These are phyloP conservation scores for Cladophialophora bantiana DNA, from an alignment of 2,329 filamentous ascomycete species.

Conservation along the genomic window DNA sequence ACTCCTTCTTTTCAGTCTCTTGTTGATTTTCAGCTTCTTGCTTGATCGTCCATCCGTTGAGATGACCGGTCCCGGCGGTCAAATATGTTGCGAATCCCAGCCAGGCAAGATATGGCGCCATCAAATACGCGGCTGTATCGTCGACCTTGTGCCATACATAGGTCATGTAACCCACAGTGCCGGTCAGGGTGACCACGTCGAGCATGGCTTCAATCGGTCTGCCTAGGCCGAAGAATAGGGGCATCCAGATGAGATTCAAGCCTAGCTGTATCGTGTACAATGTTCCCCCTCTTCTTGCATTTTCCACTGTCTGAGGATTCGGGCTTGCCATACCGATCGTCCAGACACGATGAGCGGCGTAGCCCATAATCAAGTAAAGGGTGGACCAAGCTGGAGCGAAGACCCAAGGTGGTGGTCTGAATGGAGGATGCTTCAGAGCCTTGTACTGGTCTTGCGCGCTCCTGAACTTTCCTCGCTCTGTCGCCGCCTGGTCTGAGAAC, in stretches of 20 bases:
- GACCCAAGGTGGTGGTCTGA: slow-evolving; percentile 62
- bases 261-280: slow-evolving; percentile 86
- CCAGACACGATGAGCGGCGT: slow-evolving; percentile 81
- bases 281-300: slow-evolving; percentile 73
- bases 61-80: slow-evolving; percentile 69
- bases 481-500: slow-evolving; percentile 33
- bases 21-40: slow-evolving; percentile 25
- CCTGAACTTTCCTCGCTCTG: slow-evolving; percentile 38
- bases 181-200: slow-evolving; percentile 76
- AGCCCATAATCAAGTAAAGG: slow-evolving; percentile 78
- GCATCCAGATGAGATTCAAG: slow-evolving; percentile 89
- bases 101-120: slow-evolving; percentile 87
- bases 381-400: slow-evolving; percentile 67
- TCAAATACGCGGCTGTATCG: slow-evolving; percentile 71
- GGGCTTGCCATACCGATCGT: slow-evolving; percentile 66
- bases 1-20: slow-evolving; percentile 23
- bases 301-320: slow-evolving; percentile 60
- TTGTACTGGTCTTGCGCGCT: slow-evolving; percentile 49
- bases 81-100: slow-evolving; percentile 87
- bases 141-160: slow-evolving; percentile 81
- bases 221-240: slow-evolving; percentile 83
- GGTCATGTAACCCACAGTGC: slow-evolving; percentile 74
- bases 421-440: slow-evolving; percentile 56
- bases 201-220: slow-evolving; percentile 75
- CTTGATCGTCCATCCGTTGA: slow-evolving; percentile 72